Evolutionary conservation across 148 eudicot genomes (phyloP), one percentile per base, ranked within the genome.

Genomic region (Salicornia ramosissima): DNA sequence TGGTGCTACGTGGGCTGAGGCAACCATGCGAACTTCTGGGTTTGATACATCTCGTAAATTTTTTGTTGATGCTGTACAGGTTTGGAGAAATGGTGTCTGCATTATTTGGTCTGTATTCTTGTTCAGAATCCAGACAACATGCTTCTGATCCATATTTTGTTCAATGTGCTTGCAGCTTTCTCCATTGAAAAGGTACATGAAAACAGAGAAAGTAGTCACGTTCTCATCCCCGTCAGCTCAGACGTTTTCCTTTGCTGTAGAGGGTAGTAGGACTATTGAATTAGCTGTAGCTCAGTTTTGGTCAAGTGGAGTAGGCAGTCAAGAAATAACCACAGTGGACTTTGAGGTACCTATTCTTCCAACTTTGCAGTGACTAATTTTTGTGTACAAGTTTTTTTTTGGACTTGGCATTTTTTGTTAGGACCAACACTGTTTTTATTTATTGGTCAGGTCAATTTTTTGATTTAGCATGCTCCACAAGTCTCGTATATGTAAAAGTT

Each of bases 1-100:
- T 84, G 97, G 97, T n/a, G 91, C 99, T 64, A 88, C 85, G 21
- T 94, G 99, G 99, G 86, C 85, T 74, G 99, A 94, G 86, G 90
- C 87, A 61, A 91, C 96, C 39, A 87, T 94, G 99, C 87, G 90
- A 45, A 75, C 93, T 46, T 91, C 91, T 54, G 97, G 97, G 49
- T 89, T 91, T 79, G 90, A 86, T 75, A 89, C 97, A 39, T 82
- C 88, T 77, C 87, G 97, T 67, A 91, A 79, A 83, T 91, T 94
- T 77, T 88, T 83, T 58, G 73, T 94, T 63, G 93, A 94, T 68
- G 72, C 88, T 70, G 84, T 91, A 78, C 99, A 94, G 99, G 99
- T 94, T 80, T 53, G 77, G 55, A 29, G 52, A 69, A 63, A 33
- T 60, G 55, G 70, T 39, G 58, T 70, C 46, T 67, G 39, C 49